Evolutionary conservation across 2,329 filamentous ascomycete species (phyloP).

Genomic region (Colletotrichum falcatum): DNA sequence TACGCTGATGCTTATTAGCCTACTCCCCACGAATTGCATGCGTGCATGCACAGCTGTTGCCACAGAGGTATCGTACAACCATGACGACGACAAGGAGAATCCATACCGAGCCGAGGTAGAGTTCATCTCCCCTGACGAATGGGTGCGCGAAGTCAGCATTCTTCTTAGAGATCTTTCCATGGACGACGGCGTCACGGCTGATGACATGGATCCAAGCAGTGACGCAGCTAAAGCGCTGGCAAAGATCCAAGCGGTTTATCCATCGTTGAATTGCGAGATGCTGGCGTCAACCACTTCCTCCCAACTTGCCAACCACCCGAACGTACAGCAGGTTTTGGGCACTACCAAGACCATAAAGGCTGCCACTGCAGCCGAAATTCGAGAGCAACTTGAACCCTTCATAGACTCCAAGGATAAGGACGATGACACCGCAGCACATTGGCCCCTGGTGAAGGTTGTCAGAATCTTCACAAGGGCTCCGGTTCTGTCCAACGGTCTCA

Average conservation of each 20-base stretch:
- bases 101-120: conserved; percentile 67
- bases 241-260: conserved; percentile 61
- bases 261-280: conserved; percentile 37
- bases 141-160: conserved; percentile 62
- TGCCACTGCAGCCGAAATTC: background rate
- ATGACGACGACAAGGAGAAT: conserved; percentile 50
- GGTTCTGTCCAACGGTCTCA: background rate
- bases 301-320: background rate
- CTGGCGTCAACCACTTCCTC: background rate
- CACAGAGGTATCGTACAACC: conserved; percentile 71
- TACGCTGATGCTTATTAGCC: conserved; percentile 45
- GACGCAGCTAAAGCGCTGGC: conserved; percentile 56
- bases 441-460: conserved; percentile 54
- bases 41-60: conserved; percentile 71
- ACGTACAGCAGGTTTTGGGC: background rate
- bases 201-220: background rate
- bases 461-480: conserved; percentile 12
- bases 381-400: background rate
- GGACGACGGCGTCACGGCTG: conserved; percentile 47
- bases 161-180: conserved; percentile 61
- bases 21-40: conserved; percentile 62
- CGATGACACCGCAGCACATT: conserved; percentile 47
- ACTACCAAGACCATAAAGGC: conserved; percentile 2
- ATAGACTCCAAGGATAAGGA: conserved; percentile 15
- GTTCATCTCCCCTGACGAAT: conserved; percentile 65